These are phyloP conservation scores for Diphasiastrum complanatum DNA, from an alignment of 83 land plant genomes.

Conservation along the genomic window DNA sequence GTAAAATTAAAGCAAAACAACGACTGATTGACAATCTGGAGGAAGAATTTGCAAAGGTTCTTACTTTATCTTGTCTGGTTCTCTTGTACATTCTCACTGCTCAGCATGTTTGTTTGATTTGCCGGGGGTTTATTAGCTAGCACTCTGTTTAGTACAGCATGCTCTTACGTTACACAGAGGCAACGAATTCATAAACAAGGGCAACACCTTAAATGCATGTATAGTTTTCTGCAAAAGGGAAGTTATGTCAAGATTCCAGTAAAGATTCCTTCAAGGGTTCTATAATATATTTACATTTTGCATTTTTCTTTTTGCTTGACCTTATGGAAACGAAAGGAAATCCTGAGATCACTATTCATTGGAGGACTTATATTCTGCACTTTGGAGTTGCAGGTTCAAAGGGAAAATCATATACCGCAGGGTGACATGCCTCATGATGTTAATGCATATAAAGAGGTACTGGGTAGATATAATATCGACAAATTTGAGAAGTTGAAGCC, in stretches of 20 bases:
- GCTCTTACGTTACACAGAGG: no score
- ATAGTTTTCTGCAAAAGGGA: no score
- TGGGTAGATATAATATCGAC: conserved; percentile 68
- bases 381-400: conserved; percentile 58
- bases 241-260: no score
- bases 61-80: not conserved
- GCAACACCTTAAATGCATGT: no score
- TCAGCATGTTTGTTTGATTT: not conserved
- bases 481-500: conserved; percentile 92
- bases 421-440: conserved; percentile 87
- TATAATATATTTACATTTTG: no score
- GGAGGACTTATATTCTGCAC: not conserved
- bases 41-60: conserved; percentile 88
- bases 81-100: conserved; percentile 8
- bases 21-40: conserved; percentile 70
- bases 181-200: no score
- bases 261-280: no score
- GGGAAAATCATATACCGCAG: conserved; percentile 72
- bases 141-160: no score
- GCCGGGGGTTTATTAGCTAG: not conserved
- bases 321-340: not conserved
- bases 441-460: conserved; percentile 56
- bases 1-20: conserved; percentile 88
- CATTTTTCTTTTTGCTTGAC: not conserved
- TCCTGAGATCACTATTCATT: not conserved